These are phyloP conservation scores for Monosporozyma solicola DNA, from an alignment of 805 yeast species.

Conservation along the genomic window DNA sequence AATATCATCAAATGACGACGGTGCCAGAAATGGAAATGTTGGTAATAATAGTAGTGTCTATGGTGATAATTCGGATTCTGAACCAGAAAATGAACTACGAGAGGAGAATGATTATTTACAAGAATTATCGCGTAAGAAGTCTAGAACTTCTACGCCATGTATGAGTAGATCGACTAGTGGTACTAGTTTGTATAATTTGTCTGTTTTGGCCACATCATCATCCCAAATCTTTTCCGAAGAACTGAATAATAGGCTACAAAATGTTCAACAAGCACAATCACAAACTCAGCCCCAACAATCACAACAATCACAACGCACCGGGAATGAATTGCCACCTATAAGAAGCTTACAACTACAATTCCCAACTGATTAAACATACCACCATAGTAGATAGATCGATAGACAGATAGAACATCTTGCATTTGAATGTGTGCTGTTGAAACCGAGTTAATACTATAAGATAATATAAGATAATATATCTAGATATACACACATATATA, in stretches of 20 bases:
- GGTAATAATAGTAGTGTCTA: constrained; percentile 1
- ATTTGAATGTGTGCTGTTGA: background rate
- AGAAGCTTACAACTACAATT: constrained; percentile 27
- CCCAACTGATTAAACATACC: constrained; percentile 17
- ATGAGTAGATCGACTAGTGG: constrained; percentile 21
- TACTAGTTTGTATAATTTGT: constrained; percentile 9
- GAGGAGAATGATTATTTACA: constrained; percentile 13
- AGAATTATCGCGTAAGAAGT: constrained; percentile 20
- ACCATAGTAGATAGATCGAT: too few species aligned
- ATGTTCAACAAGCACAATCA: constrained; percentile 10
- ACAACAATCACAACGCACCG: constrained; percentile 1
- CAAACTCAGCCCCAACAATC: background rate
- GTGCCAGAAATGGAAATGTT: constrained; percentile 8
- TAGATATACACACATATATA: too few species aligned
- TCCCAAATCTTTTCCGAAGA: constrained; percentile 10
- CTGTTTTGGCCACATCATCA: background rate
- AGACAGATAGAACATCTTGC: background rate
- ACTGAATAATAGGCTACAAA: constrained; percentile 15
- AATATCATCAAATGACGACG: constrained; percentile 12
- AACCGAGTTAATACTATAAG: too few species aligned
- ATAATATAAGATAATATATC: too few species aligned
- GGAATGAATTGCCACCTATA: constrained; percentile 21
- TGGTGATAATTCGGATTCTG: background rate
- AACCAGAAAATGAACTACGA: constrained; percentile 5
- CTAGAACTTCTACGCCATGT: constrained; percentile 24